Conservation (phyloP, 1,284 basidiomycete genomes). For the Cerioporus squamosus region DNA sequence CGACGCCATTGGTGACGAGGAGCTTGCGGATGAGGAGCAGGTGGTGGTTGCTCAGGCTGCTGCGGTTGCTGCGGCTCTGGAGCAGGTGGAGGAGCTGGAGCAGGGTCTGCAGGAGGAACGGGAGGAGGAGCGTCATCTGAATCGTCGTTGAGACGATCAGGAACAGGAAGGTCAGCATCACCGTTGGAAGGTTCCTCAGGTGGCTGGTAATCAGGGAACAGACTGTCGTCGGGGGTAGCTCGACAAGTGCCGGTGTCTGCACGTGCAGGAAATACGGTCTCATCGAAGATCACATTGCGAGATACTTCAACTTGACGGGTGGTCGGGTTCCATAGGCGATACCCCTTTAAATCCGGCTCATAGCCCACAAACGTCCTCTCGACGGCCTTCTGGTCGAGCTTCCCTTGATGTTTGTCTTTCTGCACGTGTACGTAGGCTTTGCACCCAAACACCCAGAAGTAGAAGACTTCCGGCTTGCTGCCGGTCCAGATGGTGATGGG, state of each 20-base stretch:
- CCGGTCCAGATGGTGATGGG: conserved; percentile 10
- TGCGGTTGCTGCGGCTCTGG: no score
- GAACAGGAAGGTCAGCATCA: no score
- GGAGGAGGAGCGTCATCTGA: no score
- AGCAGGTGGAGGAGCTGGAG: no score
- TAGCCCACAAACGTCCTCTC: conserved; percentile 14
- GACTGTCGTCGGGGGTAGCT: conserved; percentile 2
- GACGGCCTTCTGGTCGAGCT: conserved; percentile 12
- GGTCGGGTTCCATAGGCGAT: conserved; percentile 16
- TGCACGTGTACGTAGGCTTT: conserved; percentile 11
- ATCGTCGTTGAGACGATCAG: no score
- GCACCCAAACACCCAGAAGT: conserved; percentile 23
- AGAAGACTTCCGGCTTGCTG: conserved; percentile 11
- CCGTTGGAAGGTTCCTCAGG: neutral
- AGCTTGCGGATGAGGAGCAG: no score
- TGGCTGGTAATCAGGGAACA: neutral
- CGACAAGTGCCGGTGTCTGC: neutral
- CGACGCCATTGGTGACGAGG: no score
- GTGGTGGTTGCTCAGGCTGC: no score
- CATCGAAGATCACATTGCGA: conserved; percentile 11
- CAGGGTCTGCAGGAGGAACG: no score
- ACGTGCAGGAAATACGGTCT: conserved; percentile 5
- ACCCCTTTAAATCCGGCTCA: conserved; percentile 14
- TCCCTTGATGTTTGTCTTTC: neutral
- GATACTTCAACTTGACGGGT: conserved; percentile 10